Evolutionary conservation across 2,329 filamentous ascomycete species (phyloP).

Genomic region (Hirsutella rhossiliensis): DNA sequence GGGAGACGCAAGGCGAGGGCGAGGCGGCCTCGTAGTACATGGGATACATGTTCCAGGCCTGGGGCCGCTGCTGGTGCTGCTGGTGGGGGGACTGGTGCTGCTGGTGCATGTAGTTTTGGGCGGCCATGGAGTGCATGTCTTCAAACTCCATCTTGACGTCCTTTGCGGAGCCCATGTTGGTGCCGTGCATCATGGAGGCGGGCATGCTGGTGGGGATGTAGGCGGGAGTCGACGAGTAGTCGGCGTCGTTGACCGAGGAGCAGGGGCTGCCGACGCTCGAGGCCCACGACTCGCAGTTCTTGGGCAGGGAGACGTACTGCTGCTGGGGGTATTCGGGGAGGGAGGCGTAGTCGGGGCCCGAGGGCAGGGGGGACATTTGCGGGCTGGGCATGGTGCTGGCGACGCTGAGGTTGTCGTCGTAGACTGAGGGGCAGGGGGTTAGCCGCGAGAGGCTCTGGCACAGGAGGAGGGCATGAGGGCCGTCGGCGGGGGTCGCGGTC

Average conservation of each 20-base stretch:
- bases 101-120: slow-evolving; percentile 15
- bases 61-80: slow-evolving; percentile 14
- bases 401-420: slow-evolving; percentile 27
- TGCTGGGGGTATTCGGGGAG: slow-evolving; percentile 29
- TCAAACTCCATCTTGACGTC: slow-evolving; percentile 28
- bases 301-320: slow-evolving; percentile 23
- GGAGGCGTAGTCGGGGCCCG: slow-evolving; percentile 27
- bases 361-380: slow-evolving; percentile 31
- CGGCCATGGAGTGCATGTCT: slow-evolving; percentile 16
- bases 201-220: slow-evolving; percentile 40
- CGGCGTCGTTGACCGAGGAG: slow-evolving; percentile 34
- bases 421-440: slow-evolving; percentile 19
- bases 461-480: slow-evolving; percentile 2
- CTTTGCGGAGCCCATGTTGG: slow-evolving; percentile 10
- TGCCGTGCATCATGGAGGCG: slow-evolving; percentile 25
- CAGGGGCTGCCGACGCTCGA: slow-evolving; percentile 40
- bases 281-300: slow-evolving; percentile 34
- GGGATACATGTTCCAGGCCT: slow-evolving; percentile 20
- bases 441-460: slow-evolving; percentile 5
- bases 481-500: slow-evolving; percentile 5
- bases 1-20: slow-evolving; percentile 5
- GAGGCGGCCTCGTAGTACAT: slow-evolving; percentile 15
- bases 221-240: slow-evolving; percentile 25
- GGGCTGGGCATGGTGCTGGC: slow-evolving; percentile 27
- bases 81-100: slow-evolving; percentile 15